Percentiles rank a stretch among this genome's conserved stretches.
Evolutionary conservation across 2,329 filamentous ascomycete genomes (phyloP).

Genomic region (Coniochaeta ligniaria): DNA sequence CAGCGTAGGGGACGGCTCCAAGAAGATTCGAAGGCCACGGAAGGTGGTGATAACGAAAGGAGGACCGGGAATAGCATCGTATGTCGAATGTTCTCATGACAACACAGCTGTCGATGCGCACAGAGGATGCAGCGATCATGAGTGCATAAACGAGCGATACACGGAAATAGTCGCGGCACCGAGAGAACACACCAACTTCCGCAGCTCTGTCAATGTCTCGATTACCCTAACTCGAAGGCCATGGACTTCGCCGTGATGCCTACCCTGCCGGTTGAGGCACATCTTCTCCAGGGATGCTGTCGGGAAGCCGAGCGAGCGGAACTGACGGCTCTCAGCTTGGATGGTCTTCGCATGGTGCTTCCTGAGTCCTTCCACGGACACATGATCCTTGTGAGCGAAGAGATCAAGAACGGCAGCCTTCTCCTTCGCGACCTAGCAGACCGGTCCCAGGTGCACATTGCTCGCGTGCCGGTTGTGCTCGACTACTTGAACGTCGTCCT

Average conservation of each 20-base stretch:
- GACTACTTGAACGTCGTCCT: conserved; percentile 50
- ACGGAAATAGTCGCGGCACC: background rate
- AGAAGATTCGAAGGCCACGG: background rate
- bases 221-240: background rate
- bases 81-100: background rate
- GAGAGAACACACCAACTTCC: background rate
- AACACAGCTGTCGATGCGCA: background rate
- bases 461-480: conserved; percentile 41
- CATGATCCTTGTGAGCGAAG: conserved; percentile 38
- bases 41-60: background rate
- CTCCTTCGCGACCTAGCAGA: conserved; percentile 49
- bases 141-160: background rate
- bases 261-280: conserved; percentile 13
- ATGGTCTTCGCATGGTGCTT: conserved; percentile 39
- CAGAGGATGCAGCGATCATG: background rate
- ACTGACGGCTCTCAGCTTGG: conserved; percentile 36
- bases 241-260: conserved; percentile 9
- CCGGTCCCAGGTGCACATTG: conserved; percentile 41
- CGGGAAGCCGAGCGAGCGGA: conserved; percentile 47
- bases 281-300: conserved; percentile 45
- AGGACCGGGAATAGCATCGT: background rate
- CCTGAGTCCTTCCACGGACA: conserved; percentile 36
- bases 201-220: background rate
- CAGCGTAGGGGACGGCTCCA: background rate
- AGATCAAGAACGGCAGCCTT: conserved; percentile 34